phyloP scores from a whole-genome alignment of 1,284 basidiomycete genomes.

The Rhodotorula mucilaginosa region DNA sequence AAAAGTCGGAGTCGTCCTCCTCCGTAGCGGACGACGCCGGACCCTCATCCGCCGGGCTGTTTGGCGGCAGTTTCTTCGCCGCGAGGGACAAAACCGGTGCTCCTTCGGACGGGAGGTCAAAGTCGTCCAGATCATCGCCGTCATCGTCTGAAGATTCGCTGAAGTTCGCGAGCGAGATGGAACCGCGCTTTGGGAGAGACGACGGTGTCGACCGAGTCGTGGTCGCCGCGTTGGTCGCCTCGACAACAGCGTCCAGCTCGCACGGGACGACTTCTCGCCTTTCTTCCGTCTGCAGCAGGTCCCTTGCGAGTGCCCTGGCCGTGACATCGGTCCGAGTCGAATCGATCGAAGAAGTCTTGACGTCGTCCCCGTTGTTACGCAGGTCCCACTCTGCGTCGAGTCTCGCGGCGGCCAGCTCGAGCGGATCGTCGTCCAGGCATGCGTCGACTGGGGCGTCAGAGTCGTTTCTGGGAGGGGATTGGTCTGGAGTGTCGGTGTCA shows the following conservation, averaged over 20 bases:
- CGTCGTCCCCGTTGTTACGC: not conserved
- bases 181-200: not conserved
- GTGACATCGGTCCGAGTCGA: constrained; percentile 13
- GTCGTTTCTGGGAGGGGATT: too few species aligned
- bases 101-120: constrained; percentile 60
- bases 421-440: not conserved
- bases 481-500: not conserved
- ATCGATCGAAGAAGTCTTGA: constrained; percentile 21
- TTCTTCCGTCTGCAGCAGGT: constrained; percentile 6
- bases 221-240: constrained; percentile 55
- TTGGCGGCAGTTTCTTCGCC: constrained; percentile 47
- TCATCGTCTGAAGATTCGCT: constrained; percentile 50
- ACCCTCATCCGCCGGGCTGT: not conserved
- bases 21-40: constrained; percentile 53
- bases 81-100: constrained; percentile 10
- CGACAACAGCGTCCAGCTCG: constrained; percentile 68
- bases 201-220: constrained; percentile 15
- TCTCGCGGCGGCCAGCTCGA: not conserved
- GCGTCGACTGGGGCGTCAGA: not conserved
- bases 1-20: constrained; percentile 65
- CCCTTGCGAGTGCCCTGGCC: constrained; percentile 6
- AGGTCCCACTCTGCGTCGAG: not conserved
- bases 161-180: constrained; percentile 44
- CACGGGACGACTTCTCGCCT: not conserved
- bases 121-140: constrained; percentile 63